Evolutionary conservation across 148 eudicot species (phyloP).

Genomic region (Vaccinium vitisidaea): DNA sequence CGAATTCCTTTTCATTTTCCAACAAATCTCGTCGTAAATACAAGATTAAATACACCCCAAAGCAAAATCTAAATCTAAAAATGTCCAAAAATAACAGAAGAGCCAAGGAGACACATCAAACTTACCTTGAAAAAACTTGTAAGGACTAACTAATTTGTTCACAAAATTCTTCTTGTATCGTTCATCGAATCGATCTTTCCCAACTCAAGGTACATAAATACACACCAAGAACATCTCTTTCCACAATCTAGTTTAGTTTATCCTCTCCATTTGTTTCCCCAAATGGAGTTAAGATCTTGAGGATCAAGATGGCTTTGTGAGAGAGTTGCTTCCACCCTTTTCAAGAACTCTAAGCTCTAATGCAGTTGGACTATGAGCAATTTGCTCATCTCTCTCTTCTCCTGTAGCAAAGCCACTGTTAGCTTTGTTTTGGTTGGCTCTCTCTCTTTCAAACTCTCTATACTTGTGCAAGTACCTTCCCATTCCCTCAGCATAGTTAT

Average conservation of each 20-base stretch:
- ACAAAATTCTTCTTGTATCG: not conserved
- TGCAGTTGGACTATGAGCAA: not conserved
- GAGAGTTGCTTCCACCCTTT: constrained; percentile 19
- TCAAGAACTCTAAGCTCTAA: constrained; percentile 16
- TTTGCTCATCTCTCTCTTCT: constrained; percentile 11
- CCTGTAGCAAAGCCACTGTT: not conserved
- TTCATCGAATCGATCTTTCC: not conserved
- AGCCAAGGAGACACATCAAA: not conserved
- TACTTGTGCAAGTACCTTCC: constrained; percentile 40
- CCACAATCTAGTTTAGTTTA: not conserved
- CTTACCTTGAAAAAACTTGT: not conserved
- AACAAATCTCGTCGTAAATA: not conserved
- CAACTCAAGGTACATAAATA: not conserved
- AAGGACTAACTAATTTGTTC: not conserved
- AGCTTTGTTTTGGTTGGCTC: constrained; percentile 20
- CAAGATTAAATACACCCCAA: not conserved
- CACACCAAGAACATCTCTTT: not conserved
- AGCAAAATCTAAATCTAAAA: not conserved
- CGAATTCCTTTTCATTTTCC: not conserved
- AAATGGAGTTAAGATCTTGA: not conserved
- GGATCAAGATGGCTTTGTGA: constrained; percentile 3
- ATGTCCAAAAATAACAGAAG: not conserved
- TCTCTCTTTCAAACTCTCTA: constrained; percentile 47
- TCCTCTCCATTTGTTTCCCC: not conserved
- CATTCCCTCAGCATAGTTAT: constrained; percentile 44